Evolutionary conservation across 768 basidiomycete genomes (phyloP).

Genomic region (Termitomyces eurrhizus): DNA sequence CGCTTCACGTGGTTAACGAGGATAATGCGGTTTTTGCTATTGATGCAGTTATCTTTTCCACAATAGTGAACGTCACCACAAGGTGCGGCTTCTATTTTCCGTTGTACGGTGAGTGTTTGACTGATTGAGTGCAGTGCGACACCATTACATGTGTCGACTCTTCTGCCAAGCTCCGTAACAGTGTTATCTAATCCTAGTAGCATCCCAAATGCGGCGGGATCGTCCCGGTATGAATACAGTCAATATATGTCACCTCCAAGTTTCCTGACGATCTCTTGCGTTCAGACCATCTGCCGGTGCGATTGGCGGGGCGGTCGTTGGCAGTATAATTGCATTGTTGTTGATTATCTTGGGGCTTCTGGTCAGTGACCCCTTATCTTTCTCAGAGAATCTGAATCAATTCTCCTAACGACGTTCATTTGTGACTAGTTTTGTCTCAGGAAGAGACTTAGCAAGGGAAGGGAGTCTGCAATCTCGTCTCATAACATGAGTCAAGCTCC

Average conservation of each 20-base stretch:
- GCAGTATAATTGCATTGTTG: not conserved
- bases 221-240: not conserved
- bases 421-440: not conserved
- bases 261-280: not conserved
- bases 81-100: not conserved
- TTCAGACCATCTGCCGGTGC: not conserved
- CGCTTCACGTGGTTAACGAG: constrained; percentile 2
- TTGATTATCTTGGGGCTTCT: not conserved
- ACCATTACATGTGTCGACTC: not conserved
- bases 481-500: not conserved
- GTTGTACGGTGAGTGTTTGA: too few species aligned
- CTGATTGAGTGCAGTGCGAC: not conserved
- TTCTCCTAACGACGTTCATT: not conserved
- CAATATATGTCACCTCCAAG: not conserved
- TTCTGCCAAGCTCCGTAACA: not conserved
- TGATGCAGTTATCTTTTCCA: not conserved
- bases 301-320: not conserved
- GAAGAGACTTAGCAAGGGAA: not conserved
- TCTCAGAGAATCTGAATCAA: not conserved
- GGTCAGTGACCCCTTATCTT: not conserved
- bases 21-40: not conserved
- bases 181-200: not conserved
- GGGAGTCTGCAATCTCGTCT: not conserved
- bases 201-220: not conserved
- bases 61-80: not conserved